Base-by-base conservation (phyloP, 768 basidiomycete species). In the Gymnopilus dilepis region DNA sequence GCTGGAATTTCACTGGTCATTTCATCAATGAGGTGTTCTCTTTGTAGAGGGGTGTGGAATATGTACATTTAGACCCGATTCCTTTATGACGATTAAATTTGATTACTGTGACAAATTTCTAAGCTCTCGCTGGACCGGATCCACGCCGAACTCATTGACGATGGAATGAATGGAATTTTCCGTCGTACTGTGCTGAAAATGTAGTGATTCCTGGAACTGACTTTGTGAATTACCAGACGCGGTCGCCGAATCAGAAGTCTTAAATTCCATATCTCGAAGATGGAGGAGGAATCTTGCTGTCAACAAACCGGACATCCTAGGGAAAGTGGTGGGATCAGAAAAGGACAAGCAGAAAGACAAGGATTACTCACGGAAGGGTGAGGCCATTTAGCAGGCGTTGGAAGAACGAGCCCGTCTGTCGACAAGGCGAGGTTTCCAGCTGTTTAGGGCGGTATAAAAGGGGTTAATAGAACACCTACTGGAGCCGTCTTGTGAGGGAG, bases 281-380 rank as follows among this genome's bases (percentile, higher is more conserved):
- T 50, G 47, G 19, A 58, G 57, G 15, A 58, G 17, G 22, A 58
- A 58, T 6, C 57, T 42, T 6, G 57, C 57, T 26, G 57, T 58
- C 45, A 50, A 48, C 13, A 58, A 21, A 40, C 43, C 43, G 17
- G 45, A 58, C 6, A 50, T 51, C 3, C 45, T 58, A 34, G 33
- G 33, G 6, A 34, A 2, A 6, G 38, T 34, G 24, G 12, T 4
- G 4, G 41, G 15, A 57, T 28, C 53, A 19, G n/a, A 45, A 21
- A 21, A 15, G 21, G 12, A 28, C 17, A 28, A n/a, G 19, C 34
- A n/a, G n/a, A n/a, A n/a, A n/a, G n/a, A n/a, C n/a, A n/a, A n/a
- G n/a, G n/a, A n/a, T n/a, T n/a, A n/a, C 34, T 55, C 12, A 55
- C 53, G 53, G 53, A 4, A 55, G 34, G 24, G 53, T 55, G 34